Conservation (phyloP, 2,329 filamentous ascomycete species). For the Cryoendolithus antarcticus region DNA sequence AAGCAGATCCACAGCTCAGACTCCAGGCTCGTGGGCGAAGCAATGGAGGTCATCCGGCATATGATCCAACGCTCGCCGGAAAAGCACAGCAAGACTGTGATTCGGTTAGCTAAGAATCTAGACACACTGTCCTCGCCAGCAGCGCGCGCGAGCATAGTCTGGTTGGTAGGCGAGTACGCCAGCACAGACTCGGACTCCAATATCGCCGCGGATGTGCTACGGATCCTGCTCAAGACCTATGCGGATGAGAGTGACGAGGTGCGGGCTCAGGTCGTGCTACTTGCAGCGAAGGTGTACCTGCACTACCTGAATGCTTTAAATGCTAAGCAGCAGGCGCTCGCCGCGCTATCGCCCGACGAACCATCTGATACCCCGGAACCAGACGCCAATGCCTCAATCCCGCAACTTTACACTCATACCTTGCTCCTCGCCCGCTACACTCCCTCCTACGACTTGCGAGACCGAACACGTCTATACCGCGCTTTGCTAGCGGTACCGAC, state of each 20-base stretch:
- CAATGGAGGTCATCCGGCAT: slow-evolving; percentile 86
- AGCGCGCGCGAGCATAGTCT: slow-evolving; percentile 87
- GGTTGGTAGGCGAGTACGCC: slow-evolving; percentile 91
- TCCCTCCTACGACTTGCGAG: slow-evolving; percentile 85
- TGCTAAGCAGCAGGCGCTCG: slow-evolving; percentile 21
- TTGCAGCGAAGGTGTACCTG: slow-evolving; percentile 93
- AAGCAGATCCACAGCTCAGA: slow-evolving; percentile 82
- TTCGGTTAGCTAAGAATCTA: slow-evolving; percentile 79
- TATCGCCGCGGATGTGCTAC: slow-evolving; percentile 82
- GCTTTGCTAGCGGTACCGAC: slow-evolving; percentile 65
- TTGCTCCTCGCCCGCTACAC: slow-evolving; percentile 82
- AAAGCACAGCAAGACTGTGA: slow-evolving; percentile 71
- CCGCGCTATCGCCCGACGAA: slow-evolving; percentile 13
- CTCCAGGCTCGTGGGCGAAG: slow-evolving; percentile 78
- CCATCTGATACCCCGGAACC: slow-evolving; percentile 4
- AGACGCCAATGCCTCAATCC: slow-evolving; percentile 40
- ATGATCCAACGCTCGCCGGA: slow-evolving; percentile 83
- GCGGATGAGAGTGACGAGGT: slow-evolving; percentile 70
- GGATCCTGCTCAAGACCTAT: slow-evolving; percentile 79
- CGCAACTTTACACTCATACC: slow-evolving; percentile 71
- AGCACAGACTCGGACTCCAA: slow-evolving; percentile 66
- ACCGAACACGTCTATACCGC: slow-evolving; percentile 79
- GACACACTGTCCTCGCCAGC: slow-evolving; percentile 79
- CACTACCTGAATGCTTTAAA: slow-evolving; percentile 63
- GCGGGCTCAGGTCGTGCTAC: slow-evolving; percentile 79